Conservation (phyloP, 2,329 filamentous ascomycete genomes). For the Fusarium gaditjirri region DNA sequence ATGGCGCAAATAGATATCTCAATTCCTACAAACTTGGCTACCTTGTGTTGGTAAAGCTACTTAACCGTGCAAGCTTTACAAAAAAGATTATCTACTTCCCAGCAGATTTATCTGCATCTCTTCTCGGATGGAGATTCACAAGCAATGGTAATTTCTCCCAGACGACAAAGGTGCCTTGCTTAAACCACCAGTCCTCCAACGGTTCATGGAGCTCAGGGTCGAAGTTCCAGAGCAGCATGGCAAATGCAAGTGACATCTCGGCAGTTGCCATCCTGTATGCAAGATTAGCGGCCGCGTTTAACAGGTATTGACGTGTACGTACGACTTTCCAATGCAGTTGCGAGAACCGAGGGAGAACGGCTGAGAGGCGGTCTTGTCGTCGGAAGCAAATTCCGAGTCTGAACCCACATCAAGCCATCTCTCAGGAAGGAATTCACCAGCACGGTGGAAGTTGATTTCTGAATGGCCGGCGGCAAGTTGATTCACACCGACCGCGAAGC, state of each 20-base stretch:
- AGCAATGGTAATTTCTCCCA: background rate
- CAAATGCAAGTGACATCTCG: background rate
- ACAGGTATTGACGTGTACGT: background rate
- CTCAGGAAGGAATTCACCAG: background rate
- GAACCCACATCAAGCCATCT: background rate
- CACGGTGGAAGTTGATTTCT: background rate
- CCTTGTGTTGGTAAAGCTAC: background rate
- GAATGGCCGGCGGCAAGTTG: background rate
- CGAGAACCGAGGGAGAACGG: background rate
- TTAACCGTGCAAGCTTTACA: background rate
- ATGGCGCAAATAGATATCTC: background rate
- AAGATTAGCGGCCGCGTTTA: background rate
- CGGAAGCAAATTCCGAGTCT: background rate
- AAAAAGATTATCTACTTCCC: background rate
- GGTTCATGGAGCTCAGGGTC: background rate
- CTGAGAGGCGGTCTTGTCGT: background rate
- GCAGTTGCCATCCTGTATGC: background rate
- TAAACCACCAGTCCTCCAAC: background rate
- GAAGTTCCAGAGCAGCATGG: background rate
- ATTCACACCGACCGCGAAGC: background rate
- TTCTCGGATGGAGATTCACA: background rate
- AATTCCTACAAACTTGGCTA: background rate
- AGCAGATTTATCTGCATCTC: background rate
- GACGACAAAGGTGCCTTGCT: background rate
- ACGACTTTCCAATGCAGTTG: background rate